Base-by-base conservation (phyloP, 352 stramenopile species). In the Phytopythium delawarense region DNA sequence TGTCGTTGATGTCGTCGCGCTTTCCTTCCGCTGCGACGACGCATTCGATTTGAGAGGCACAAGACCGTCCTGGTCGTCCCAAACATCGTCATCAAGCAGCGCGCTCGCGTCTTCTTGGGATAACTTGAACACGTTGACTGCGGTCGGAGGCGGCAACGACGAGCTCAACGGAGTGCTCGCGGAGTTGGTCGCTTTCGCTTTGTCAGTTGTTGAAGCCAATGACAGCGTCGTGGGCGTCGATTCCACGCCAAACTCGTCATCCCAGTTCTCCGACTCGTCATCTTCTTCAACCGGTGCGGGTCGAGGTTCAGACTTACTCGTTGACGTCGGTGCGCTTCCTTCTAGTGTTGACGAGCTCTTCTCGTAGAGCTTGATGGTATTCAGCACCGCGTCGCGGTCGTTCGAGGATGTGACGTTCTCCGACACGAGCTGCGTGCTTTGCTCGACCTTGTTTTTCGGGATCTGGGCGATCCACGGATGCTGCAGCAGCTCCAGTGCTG, bases 401-500 rank as follows among this genome's bases (percentile, higher is more conserved):
- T 90, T 75, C 3, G 70, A 75, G n/a, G 83, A 93, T 5, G 81
- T 89, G 23, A 94, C 85, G 49, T 76, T 87, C 52, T 91, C 78
- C 28, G 68, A 67, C n/a, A 96, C 79, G 20, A 91, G 70, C 61
- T 93, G 87, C 7, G 87, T 88, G 60, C 84, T 96, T 68, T 96
- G 85, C 35, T 94, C 84, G 11, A 96, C 82, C 62, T 96, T 96
- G 61, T 87, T 95, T 39, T 88, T 87, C 0, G 86, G 88, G 62
- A 94, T 95, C 58, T 93, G 85, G 5, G 82, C 77, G 57, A 98
- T 96, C 92, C 92, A 98, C 28, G 91, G 90, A 62, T 97, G 89
- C 37, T 59, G 57, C 4, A 98, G 72, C 49, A 98, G 79, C 58
- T 98, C 88, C 8, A 88, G 77, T 0, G 91, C 91, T 6, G 84